Conservation (phyloP, 2,329 filamentous ascomycete genomes). For the Cladophialophora exuberans region DNA sequence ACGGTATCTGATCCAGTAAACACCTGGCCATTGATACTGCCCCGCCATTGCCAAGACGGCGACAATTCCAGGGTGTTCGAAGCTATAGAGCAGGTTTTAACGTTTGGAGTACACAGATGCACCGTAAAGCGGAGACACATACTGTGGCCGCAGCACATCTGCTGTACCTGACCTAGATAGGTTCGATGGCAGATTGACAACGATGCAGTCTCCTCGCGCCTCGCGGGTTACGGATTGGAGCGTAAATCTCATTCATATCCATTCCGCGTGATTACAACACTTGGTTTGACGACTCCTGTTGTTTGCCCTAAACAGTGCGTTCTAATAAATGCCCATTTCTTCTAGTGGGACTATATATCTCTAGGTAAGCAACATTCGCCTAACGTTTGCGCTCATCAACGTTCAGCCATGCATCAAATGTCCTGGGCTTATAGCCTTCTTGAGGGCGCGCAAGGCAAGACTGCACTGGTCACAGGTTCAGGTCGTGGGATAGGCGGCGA, state of each 20-base stretch:
- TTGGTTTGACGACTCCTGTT: neutral
- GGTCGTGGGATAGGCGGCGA: constrained; percentile 49
- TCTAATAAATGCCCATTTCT: neutral
- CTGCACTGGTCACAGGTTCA: constrained; percentile 49
- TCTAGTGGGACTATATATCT: neutral
- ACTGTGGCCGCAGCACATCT: neutral
- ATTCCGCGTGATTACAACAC: neutral
- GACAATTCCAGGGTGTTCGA: too few species aligned
- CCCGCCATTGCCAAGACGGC: neutral
- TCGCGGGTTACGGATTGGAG: neutral
- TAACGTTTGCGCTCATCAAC: neutral
- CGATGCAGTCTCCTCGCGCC: neutral
- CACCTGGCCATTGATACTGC: neutral
- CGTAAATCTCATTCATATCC: neutral
- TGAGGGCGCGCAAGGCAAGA: constrained; percentile 37
- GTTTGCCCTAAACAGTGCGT: neutral
- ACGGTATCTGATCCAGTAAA: too few species aligned
- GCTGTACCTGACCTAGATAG: neutral
- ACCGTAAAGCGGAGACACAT: neutral
- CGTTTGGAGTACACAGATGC: neutral
- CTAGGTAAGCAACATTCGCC: neutral
- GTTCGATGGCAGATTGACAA: neutral
- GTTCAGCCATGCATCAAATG: neutral
- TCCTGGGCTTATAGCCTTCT: neutral
- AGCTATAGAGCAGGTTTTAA: too few species aligned